phyloP scores from a whole-genome alignment of 257 asterid species.

The Capsicum pubescens region DNA sequence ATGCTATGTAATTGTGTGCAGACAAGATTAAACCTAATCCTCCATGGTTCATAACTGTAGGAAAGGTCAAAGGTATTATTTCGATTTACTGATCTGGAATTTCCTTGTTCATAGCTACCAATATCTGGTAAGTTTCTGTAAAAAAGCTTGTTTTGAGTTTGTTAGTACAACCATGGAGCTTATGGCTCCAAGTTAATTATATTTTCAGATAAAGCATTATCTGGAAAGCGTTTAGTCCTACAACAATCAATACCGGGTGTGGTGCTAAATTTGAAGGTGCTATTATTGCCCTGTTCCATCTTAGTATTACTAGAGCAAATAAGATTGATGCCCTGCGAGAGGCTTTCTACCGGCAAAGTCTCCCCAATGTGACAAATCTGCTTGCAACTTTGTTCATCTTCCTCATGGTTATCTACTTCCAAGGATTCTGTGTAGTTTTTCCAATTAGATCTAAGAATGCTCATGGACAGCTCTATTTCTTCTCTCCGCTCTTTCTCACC shows the following conservation, averaged over 20 bases:
- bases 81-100: constrained; percentile 45
- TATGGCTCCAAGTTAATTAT: neutral
- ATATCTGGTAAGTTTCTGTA: constrained; percentile 58
- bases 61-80: too few species aligned
- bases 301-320: constrained; percentile 63
- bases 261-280: constrained; percentile 84
- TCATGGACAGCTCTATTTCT: constrained; percentile 52
- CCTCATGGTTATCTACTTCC: constrained; percentile 69
- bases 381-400: constrained; percentile 72
- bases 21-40: too few species aligned
- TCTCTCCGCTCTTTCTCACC: too few species aligned
- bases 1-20: too few species aligned
- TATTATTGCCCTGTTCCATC: constrained; percentile 66
- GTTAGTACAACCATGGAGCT: constrained; percentile 12
- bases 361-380: constrained; percentile 72
- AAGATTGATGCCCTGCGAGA: constrained; percentile 72
- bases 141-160: neutral
- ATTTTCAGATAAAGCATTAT: constrained; percentile 64
- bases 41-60: too few species aligned
- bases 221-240: constrained; percentile 80
- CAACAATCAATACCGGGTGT: constrained; percentile 67
- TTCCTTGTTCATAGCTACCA: constrained; percentile 71
- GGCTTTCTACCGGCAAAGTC: constrained; percentile 78
- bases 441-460: constrained; percentile 69
- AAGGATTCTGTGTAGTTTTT: constrained; percentile 76